These are phyloP conservation scores for Aureobasidium namibiae DNA, from an alignment of 2,329 filamentous ascomycete species.

Conservation along the genomic window DNA sequence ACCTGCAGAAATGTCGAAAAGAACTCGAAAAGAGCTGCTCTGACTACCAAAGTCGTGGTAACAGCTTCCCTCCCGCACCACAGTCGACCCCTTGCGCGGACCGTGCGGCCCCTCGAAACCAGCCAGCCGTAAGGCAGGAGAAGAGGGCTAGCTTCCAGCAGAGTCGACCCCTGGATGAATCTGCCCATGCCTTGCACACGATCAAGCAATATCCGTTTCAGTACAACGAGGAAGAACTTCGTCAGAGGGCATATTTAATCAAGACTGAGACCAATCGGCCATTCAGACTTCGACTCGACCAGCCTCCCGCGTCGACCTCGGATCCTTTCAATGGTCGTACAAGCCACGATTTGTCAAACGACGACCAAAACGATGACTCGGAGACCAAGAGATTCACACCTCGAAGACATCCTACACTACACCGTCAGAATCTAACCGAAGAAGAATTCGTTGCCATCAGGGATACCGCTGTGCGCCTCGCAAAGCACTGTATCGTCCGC, in stretches of 20 bases:
- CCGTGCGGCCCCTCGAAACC: neutral
- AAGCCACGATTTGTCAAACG: neutral
- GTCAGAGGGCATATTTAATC: neutral
- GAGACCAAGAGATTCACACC: neutral
- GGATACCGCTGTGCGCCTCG: neutral
- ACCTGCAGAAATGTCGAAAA: neutral
- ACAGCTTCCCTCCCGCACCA: neutral
- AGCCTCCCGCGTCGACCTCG: neutral
- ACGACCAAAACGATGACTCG: neutral
- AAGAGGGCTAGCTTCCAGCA: neutral
- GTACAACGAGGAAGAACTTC: neutral
- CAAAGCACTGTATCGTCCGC: neutral
- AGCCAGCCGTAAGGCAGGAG: neutral
- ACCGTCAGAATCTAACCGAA: neutral
- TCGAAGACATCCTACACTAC: neutral
- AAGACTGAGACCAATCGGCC: neutral
- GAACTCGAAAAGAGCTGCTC: constrained; percentile 1
- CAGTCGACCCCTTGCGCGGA: neutral
- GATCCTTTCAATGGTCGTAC: neutral
- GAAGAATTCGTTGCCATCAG: neutral
- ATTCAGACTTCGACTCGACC: neutral
- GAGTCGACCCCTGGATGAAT: neutral
- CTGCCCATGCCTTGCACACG: neutral
- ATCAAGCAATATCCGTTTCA: neutral
- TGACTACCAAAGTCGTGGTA: neutral